Evolutionary conservation across 2,329 filamentous ascomycete species (phyloP), one percentile per base, ranked within the genome.

Genomic region (Tolypocladium capitatum): DNA sequence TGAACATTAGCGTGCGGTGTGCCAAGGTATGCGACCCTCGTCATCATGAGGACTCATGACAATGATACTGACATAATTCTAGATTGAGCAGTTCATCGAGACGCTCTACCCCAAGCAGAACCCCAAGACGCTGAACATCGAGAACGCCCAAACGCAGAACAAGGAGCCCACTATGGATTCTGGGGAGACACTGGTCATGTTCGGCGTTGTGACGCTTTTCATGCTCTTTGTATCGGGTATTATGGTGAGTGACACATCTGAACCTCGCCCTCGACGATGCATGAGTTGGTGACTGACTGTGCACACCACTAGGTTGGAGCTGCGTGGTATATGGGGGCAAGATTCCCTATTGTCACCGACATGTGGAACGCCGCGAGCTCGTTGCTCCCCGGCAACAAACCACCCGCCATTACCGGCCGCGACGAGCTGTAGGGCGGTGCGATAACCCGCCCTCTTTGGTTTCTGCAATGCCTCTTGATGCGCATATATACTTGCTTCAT

Each of bases 41-140:
- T 13, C 11, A 13, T 16, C 16, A 14, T 9, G 31, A 38, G 18
- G 10, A 28, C 14, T 11, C n/a, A 13, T 35, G 33, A 16, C 44
- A 20, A 49, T 30, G 5, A 20, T 11, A 5, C 13, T 28, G 2
- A 8, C 32, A 4, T 58, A 13, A 24, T n/a, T 11, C 10, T 13
- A 92, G 85, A 86, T 95, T 54, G 90, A 97, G 65, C 86, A 92
- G 72, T 95, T 94, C 63, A 94, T 97, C 63, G 91, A 97, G 67
- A 83, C 81, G 5, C 81, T 97, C 56, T 97, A 90, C 78, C 92
- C 92, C 4, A 77, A 80, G 9, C 88, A 95, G 66, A 81, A 86
- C 53, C 77, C 85, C 41, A 81, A 84, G 59, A 70, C 72, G 51
- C 64, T 78, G 33, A 66, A 70, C 31, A 61, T 67, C 14, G 58